Percentiles rank a stretch among this genome's conserved stretches.
Evolutionary conservation across 495 filamentous ascomycete species (phyloP).

Genomic region (Aspergillus kassunensis): DNA sequence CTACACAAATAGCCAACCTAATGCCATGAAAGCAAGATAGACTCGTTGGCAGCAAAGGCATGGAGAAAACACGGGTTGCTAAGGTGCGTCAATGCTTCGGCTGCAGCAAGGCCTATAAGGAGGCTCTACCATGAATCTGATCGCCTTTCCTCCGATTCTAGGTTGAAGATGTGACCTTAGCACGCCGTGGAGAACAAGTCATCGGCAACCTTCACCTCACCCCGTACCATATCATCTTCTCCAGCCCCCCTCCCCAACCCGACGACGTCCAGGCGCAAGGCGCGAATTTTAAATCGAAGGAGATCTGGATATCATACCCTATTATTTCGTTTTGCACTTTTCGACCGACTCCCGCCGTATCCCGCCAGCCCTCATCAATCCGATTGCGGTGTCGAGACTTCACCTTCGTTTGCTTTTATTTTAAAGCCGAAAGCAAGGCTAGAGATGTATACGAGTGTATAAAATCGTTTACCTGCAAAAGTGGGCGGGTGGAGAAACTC

Average conservation of each 20-base stretch:
- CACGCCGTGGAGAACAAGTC: constrained; percentile 57
- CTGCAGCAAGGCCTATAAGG: neutral
- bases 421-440: constrained; percentile 66
- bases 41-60: constrained; percentile 38
- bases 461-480: constrained; percentile 72
- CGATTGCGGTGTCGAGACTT: constrained; percentile 90
- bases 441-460: constrained; percentile 89
- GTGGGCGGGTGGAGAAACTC: constrained; percentile 82
- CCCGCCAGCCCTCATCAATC: constrained; percentile 74
- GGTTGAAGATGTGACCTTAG: constrained; percentile 63
- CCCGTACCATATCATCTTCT: constrained; percentile 64
- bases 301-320: constrained; percentile 91
- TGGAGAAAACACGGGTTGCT: constrained; percentile 56
- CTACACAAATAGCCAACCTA: neutral
- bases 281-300: constrained; percentile 50
- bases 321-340: constrained; percentile 76
- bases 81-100: constrained; percentile 35
- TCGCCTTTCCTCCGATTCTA: constrained; percentile 9
- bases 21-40: constrained; percentile 36
- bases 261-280: constrained; percentile 33
- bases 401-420: constrained; percentile 86
- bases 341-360: constrained; percentile 64
- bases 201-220: constrained; percentile 61
- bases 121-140: neutral
- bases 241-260: constrained; percentile 39